A percentile compares a stretch with the other conserved stretches of the same genome.
Evolutionary conservation across 148 eudicot genomes (phyloP).

Genomic region (Nepenthes gracilis): DNA sequence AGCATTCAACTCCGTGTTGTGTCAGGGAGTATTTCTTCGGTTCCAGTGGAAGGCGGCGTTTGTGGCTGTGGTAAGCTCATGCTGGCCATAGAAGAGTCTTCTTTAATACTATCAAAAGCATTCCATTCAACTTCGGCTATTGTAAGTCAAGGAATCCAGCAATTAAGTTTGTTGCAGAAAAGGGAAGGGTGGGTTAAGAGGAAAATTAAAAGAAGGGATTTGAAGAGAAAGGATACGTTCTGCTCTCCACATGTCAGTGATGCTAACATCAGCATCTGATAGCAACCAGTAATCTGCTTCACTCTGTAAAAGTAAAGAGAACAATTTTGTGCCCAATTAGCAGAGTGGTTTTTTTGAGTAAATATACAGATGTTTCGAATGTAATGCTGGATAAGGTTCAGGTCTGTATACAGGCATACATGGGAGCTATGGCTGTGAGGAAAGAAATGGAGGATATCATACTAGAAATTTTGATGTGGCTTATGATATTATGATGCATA

Average conservation of each 20-base stretch:
- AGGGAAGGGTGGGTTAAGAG: background rate
- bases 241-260: constrained; percentile 85
- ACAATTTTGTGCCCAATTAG: background rate
- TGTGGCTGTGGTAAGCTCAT: constrained; percentile 41
- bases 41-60: constrained; percentile 37
- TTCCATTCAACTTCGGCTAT: constrained; percentile 71
- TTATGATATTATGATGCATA: too few species aligned
- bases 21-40: constrained; percentile 19
- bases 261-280: constrained; percentile 82
- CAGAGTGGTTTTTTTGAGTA: background rate
- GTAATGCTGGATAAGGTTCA: too few species aligned
- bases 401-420: too few species aligned
- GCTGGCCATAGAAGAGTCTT: constrained; percentile 28
- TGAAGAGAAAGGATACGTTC: constrained; percentile 51
- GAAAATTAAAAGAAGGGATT: background rate
- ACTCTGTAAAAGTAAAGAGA: constrained; percentile 36
- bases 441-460: too few species aligned
- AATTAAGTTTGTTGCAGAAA: background rate
- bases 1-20: constrained; percentile 21
- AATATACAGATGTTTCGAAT: too few species aligned
- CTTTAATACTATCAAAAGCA: constrained; percentile 38
- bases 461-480: too few species aligned
- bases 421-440: too few species aligned
- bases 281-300: constrained; percentile 92
- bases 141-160: constrained; percentile 28